Conservation (phyloP, 1,284 basidiomycete species). For the Flammula alnicola region DNA sequence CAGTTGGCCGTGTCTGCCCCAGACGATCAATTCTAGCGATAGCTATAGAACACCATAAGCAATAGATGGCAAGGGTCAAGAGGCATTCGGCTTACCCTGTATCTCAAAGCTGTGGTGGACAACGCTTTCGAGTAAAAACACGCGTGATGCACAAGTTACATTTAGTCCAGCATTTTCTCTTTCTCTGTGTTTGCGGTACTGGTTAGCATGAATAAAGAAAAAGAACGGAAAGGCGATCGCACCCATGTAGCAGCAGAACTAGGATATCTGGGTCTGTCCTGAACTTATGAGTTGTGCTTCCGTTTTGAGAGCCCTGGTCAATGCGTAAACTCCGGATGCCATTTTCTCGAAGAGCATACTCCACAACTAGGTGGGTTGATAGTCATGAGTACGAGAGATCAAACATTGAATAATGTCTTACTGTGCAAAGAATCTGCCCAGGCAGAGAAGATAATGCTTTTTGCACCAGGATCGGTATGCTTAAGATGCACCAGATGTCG, state of each 20-base stretch:
- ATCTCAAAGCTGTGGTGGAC: slow-evolving; percentile 81
- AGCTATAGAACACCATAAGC: slow-evolving; percentile 44
- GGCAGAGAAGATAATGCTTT: slow-evolving; percentile 83
- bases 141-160: slow-evolving; percentile 75
- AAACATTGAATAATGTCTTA: slow-evolving; percentile 39
- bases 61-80: slow-evolving; percentile 1
- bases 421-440: slow-evolving; percentile 81
- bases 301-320: slow-evolving; percentile 59
- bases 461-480: slow-evolving; percentile 64
- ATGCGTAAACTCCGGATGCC: slow-evolving; percentile 70
- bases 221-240: slow-evolving; percentile 15
- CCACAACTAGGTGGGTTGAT: slow-evolving; percentile 52
- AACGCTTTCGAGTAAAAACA: slow-evolving; percentile 79
- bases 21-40: slow-evolving; percentile 83
- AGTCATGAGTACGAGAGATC: not conserved
- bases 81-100: slow-evolving; percentile 58
- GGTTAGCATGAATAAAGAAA: not conserved
- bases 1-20: slow-evolving; percentile 73
- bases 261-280: slow-evolving; percentile 61
- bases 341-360: slow-evolving; percentile 65
- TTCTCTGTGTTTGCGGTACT: slow-evolving; percentile 53
- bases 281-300: slow-evolving; percentile 66
- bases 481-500: slow-evolving; percentile 72
- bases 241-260: slow-evolving; percentile 80
- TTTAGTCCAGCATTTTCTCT: slow-evolving; percentile 81